Conservation (phyloP, 2,329 filamentous ascomycete genomes). For the Aotearoamyces nothofagi region DNA sequence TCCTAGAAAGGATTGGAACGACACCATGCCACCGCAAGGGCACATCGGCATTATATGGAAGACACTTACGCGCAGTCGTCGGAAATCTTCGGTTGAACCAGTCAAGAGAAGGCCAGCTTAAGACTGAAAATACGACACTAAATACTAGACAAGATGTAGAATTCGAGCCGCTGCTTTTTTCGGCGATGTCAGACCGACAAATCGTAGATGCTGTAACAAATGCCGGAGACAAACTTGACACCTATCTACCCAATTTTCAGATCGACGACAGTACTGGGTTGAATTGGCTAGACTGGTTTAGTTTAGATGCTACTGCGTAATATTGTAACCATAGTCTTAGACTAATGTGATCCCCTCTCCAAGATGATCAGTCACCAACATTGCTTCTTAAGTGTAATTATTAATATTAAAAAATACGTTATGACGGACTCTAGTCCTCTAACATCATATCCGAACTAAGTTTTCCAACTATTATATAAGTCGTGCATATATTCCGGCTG, state of each 20-base stretch:
- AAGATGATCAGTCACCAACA: too few species aligned
- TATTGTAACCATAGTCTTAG: too few species aligned
- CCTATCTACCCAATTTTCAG: slow-evolving; percentile 9
- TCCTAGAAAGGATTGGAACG: slow-evolving; percentile 53
- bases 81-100: slow-evolving; percentile 6
- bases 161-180: slow-evolving; percentile 41
- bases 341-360: too few species aligned
- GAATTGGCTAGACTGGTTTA: slow-evolving; percentile 18
- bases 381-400: too few species aligned
- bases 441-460: too few species aligned
- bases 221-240: slow-evolving; percentile 41
- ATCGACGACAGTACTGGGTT: slow-evolving; percentile 13
- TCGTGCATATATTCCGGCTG: too few species aligned
- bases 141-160: slow-evolving; percentile 7
- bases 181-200: slow-evolving; percentile 54
- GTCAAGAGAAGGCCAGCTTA: slow-evolving; percentile 5
- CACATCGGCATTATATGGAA: slow-evolving; percentile 43
- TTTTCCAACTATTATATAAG: too few species aligned
- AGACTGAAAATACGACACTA: slow-evolving; percentile 2
- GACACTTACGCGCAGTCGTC: slow-evolving; percentile 31
- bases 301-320: slow-evolving; percentile 5
- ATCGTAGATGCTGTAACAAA: slow-evolving; percentile 51
- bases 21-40: slow-evolving; percentile 52
- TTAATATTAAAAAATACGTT: too few species aligned
- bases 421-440: too few species aligned